Evolutionary conservation across 352 stramenopile species (phyloP), one percentile per base, ranked within the genome.

Genomic region (Phytophthora pini): DNA sequence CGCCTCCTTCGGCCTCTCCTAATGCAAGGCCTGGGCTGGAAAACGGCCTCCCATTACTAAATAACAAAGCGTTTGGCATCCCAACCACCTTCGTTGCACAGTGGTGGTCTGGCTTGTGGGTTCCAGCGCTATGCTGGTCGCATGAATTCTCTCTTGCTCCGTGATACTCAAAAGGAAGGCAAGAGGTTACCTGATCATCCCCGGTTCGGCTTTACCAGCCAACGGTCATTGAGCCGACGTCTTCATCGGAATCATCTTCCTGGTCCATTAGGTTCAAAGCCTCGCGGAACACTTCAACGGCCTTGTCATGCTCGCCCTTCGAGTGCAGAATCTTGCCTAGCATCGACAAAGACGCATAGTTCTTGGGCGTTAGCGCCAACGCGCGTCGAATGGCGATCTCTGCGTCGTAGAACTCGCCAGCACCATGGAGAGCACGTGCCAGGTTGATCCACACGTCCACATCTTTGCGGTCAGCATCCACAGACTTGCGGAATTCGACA

Each of bases 301-400:
- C 85, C 57, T 80, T 76, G 56, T 93, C 85, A 66, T 93, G 82
- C 41, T 94, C 84, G 34, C 87, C 87, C 53, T 84, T 84, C 2
- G 87, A 75, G 56, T 95, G 83, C 44, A 95, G 62, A 38, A 95
- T 93, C 74, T 94, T 95, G 48, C 87, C 87, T 20, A 94, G 66
- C 48, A 94, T 75, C 36, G 87, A 91, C 54, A 93, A 64, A 13
- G 76, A 79, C 38, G 79, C 67, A 58, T 93, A 92, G 61, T 82
- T 93, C 32, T 84, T 78, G 3, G 67, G 61, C 5, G 56, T 76
- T 10, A 92, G 61, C 9, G 80, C 71, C 24, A 93, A 65, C 6
- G 82, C 80, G 3, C 81, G 77, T 10, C 77, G 77, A 20, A 89
- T 73, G 7, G 82, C 82, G 13, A 82, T 79, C 62, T 95, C 87